phyloP scores from a whole-genome alignment of 345 rosid genomes.

The Eucalyptus erythrocorys region DNA sequence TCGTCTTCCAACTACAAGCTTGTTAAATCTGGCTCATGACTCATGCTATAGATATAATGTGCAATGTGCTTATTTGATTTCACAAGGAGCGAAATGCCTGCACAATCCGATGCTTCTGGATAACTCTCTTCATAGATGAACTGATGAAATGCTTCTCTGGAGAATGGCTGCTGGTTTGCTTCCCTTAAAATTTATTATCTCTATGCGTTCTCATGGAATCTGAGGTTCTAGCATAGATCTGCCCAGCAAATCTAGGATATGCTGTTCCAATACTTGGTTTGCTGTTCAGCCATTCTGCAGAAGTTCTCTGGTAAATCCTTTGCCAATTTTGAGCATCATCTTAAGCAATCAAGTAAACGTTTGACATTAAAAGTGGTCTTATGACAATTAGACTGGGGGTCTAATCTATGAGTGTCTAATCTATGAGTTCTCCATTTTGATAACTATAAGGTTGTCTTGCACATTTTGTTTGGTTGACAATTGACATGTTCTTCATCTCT shows the following conservation, averaged over 20 bases:
- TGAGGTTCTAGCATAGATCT: not conserved
- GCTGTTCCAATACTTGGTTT: not conserved
- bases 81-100: not conserved
- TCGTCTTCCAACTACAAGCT: not conserved
- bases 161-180: not conserved
- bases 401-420: not conserved
- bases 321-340: not conserved
- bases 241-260: not conserved
- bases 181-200: not conserved
- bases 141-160: not conserved
- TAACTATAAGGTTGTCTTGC: not conserved
- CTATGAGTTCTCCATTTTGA: not conserved
- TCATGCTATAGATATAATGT: not conserved
- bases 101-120: not conserved
- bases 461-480: not conserved
- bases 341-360: not conserved
- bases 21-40: not conserved
- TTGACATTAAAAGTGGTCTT: not conserved
- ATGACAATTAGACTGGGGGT: not conserved
- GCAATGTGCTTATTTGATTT: not conserved
- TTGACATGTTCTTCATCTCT: not conserved
- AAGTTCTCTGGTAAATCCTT: conserved; percentile 14
- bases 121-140: not conserved
- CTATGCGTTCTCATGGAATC: not conserved
- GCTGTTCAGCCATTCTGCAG: conserved; percentile 7